A percentile compares a stretch with the other conserved stretches of the same genome.
phyloP scores from a whole-genome alignment of 164 flowering plant species.

The Dillenia suffruticosa region DNA sequence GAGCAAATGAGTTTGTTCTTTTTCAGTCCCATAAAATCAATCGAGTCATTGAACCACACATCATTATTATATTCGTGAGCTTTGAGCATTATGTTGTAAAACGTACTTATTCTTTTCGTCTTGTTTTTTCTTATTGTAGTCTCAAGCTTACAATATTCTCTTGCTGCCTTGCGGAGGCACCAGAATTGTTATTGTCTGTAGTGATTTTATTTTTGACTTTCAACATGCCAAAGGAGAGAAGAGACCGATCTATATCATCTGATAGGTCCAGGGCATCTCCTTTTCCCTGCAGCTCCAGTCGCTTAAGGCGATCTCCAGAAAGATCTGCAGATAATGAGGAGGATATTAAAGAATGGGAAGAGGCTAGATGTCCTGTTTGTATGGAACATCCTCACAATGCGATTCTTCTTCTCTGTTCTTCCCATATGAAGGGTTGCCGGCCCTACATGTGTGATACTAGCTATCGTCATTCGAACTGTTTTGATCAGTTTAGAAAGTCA shows the following conservation, averaged over 20 bases:
- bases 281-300: constrained; percentile 57
- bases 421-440: constrained; percentile 82
- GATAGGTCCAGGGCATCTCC: constrained; percentile 58
- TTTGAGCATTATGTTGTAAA: too few species aligned
- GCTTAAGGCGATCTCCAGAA: constrained; percentile 24
- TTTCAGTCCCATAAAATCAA: too few species aligned
- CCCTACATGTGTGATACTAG: constrained; percentile 96
- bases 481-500: constrained; percentile 79
- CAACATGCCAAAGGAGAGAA: constrained; percentile 74
- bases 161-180: background rate
- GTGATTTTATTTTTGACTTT: background rate
- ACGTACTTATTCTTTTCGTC: too few species aligned
- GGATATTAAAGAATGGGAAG: constrained; percentile 79
- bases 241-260: constrained; percentile 53
- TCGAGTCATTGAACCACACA: too few species aligned
- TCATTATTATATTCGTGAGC: too few species aligned
- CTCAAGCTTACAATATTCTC: too few species aligned
- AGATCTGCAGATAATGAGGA: constrained; percentile 29
- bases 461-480: constrained; percentile 85
- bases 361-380: constrained; percentile 91
- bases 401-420: constrained; percentile 72
- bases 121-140: too few species aligned
- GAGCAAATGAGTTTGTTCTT: too few species aligned
- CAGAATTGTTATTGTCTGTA: background rate
- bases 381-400: constrained; percentile 98